These are phyloP conservation scores for Suhomyces sp. DNA, from an alignment of 805 yeast genomes.

Conservation along the genomic window DNA sequence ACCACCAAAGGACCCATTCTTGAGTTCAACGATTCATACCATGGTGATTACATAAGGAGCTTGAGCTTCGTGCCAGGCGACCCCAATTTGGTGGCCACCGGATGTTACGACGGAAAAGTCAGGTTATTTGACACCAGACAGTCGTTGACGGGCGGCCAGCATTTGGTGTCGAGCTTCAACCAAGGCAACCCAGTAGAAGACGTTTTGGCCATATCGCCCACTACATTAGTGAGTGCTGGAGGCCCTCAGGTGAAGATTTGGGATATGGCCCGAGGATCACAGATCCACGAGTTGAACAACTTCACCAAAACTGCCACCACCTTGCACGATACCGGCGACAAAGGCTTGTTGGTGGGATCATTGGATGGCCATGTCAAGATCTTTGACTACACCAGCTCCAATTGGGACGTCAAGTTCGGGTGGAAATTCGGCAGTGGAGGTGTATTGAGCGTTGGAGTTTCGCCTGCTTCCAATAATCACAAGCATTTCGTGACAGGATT, in stretches of 20 bases:
- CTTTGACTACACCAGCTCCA: slow-evolving; percentile 67
- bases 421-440: slow-evolving; percentile 94
- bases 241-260: slow-evolving; percentile 83
- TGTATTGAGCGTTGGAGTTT: slow-evolving; percentile 82
- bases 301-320: slow-evolving; percentile 94
- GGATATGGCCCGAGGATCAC: slow-evolving; percentile 81
- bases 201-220: slow-evolving; percentile 67
- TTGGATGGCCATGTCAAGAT: slow-evolving; percentile 97
- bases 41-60: slow-evolving; percentile 84
- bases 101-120: slow-evolving; percentile 88
- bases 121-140: slow-evolving; percentile 80
- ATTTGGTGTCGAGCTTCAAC: slow-evolving; percentile 61
- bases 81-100: slow-evolving; percentile 81
- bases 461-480: slow-evolving; percentile 60
- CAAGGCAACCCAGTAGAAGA: slow-evolving; percentile 84
- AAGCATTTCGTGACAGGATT: slow-evolving; percentile 89
- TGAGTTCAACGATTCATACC: slow-evolving; percentile 59
- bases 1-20: slow-evolving; percentile 66
- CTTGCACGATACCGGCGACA: slow-evolving; percentile 66
- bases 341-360: slow-evolving; percentile 89
- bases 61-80: slow-evolving; percentile 74
- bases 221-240: slow-evolving; percentile 76
- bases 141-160: slow-evolving; percentile 22
- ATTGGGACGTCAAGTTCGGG: slow-evolving; percentile 90
- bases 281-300: slow-evolving; percentile 71